Conservation (phyloP, 2,329 filamentous ascomycete genomes). For the Mollisia scopiformis region DNA sequence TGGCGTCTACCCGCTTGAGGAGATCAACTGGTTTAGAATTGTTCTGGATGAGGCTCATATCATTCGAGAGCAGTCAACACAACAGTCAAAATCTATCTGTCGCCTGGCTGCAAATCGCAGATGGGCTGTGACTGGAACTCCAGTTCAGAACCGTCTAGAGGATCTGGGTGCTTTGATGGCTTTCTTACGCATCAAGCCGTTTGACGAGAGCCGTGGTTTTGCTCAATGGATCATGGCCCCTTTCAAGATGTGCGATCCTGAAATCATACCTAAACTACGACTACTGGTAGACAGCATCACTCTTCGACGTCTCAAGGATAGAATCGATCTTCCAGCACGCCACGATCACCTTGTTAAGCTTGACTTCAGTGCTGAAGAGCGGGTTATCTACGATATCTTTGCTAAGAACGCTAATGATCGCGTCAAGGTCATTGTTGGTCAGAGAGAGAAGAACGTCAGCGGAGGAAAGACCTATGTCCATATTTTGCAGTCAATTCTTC, state of each 20-base stretch:
- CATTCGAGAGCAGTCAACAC: constrained; percentile 82
- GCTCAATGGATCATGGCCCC: constrained; percentile 78
- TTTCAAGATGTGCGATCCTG: constrained; percentile 84
- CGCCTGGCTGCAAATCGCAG: constrained; percentile 77
- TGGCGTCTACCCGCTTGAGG: constrained; percentile 67
- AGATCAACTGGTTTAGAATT: constrained; percentile 90
- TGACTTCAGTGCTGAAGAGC: constrained; percentile 76
- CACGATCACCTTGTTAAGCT: constrained; percentile 74
- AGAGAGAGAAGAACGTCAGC: constrained; percentile 68
- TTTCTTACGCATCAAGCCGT: constrained; percentile 83
- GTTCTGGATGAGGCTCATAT: constrained; percentile 94
- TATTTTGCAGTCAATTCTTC: constrained; percentile 87
- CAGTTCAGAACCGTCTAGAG: constrained; percentile 90
- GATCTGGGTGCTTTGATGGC: constrained; percentile 86
- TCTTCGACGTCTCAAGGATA: constrained; percentile 87
- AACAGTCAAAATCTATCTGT: constrained; percentile 85
- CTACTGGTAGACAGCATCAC: constrained; percentile 95
- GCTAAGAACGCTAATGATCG: constrained; percentile 79
- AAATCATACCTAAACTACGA: constrained; percentile 82
- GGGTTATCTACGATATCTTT: constrained; percentile 81
- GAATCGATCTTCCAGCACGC: constrained; percentile 78
- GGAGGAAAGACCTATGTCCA: constrained; percentile 94
- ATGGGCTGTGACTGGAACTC: constrained; percentile 97
- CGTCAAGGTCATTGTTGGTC: constrained; percentile 72
- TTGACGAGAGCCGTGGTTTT: constrained; percentile 78